Base-by-base conservation (phyloP, 176 grass and related monocot species). In the Stipa capillata region DNA sequence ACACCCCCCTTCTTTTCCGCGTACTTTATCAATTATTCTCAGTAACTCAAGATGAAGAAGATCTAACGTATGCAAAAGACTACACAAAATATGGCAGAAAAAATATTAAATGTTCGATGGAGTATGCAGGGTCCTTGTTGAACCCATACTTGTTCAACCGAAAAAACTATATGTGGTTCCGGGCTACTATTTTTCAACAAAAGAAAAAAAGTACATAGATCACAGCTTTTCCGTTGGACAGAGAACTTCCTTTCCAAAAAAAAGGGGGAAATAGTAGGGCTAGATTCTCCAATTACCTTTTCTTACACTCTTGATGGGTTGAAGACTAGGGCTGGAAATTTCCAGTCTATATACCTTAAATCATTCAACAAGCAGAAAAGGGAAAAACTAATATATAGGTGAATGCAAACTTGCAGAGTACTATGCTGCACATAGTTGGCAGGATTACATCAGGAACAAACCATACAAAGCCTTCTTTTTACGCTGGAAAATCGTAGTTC, bases 211-310 rank as follows among this genome's bases (percentile, higher is more conserved):
- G 32, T 52, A 52, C 23, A 65, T 32, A 41, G 36, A 45, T 27
- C 57, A 55, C 15, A 11, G 6, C 42, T 2, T 85, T 79, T 56
- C 15, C 17, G 24, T 8, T n/a, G 23, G 66, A 61, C 17, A 51
- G 7, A n/a, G n/a, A n/a, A n/a, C n/a, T n/a, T n/a, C 40, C 28
- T 34, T 34, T 23, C 20, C 20, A 14, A 40, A 53, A 41, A 37
- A 14, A 29, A 28, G 17, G 20, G 56, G 39, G 55, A n/a, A n/a
- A 69, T 4, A 16, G 17, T 33, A 52, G 45, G 17, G 23, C 20
- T 79, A 68, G 41, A 29, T 77, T 87, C 6, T 59, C n/a, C 83
- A 79, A 11, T 60, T 49, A 49, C 23, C 25, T 69, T 69, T 70
- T 35, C 14, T 12, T 18, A 69, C 45, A 21, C 41, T 60, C 12